Evolutionary conservation across 345 rosid genomes (phyloP).

Genomic region (Populus pruinosa): DNA sequence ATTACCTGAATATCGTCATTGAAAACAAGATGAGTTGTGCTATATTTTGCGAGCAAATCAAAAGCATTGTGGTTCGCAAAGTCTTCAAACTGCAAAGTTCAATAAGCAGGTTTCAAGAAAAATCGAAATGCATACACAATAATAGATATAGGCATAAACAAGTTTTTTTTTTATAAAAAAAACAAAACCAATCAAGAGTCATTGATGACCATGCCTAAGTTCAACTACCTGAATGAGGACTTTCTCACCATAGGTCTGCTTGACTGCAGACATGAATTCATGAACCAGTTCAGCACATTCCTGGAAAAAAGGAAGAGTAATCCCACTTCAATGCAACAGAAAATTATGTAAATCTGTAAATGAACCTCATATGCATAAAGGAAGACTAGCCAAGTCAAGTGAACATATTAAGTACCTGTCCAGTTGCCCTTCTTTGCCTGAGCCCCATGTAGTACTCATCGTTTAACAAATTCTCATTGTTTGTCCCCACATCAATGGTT

Average conservation of each 20-base stretch:
- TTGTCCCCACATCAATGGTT: constrained; percentile 98
- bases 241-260: constrained; percentile 92
- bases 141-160: neutral
- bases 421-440: constrained; percentile 90
- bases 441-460: constrained; percentile 96
- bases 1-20: constrained; percentile 96
- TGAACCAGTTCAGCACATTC: constrained; percentile 89
- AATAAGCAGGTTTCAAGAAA: neutral
- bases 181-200: neutral
- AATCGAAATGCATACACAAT: neutral
- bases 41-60: constrained; percentile 77
- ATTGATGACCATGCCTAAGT: neutral
- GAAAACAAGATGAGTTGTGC: constrained; percentile 92
- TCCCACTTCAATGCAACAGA: constrained; percentile 13
- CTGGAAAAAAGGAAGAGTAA: constrained; percentile 35
- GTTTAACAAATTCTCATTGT: constrained; percentile 79
- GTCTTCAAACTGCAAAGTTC: constrained; percentile 77
- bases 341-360: neutral
- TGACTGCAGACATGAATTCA: constrained; percentile 95
- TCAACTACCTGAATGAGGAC: constrained; percentile 78
- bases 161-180: neutral
- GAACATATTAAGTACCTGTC: constrained; percentile 50
- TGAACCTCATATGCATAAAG: constrained; percentile 9
- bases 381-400: constrained; percentile 6
- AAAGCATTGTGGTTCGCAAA: constrained; percentile 99